Evolutionary conservation across 2,329 filamentous ascomycete genomes (phyloP), one percentile per base, ranked within the genome.

Genomic region (Xylaria sp.): DNA sequence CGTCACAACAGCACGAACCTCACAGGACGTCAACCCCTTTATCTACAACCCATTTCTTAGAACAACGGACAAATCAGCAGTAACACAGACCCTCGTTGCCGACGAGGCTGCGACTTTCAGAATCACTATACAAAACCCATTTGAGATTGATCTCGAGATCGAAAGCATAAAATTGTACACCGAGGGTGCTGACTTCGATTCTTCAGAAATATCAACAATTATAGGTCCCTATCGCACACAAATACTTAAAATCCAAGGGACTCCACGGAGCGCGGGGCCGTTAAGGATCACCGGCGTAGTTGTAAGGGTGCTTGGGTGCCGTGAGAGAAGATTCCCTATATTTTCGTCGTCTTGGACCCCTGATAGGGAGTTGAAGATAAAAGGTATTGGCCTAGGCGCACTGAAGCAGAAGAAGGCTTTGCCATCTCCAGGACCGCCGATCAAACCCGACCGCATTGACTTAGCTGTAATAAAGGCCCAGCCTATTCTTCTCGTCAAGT

Each of bases 1-100:
- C 9, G 83, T 82, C 3, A 81, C 82, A 0, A 82, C 83, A 1
- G 83, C 81, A 36, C 82, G 86, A 54, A 83, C 85, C 15, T 89
- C 87, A 3, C 87, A 89, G 72, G 87, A 89, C 67, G 85, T 89
- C 5, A 93, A 96, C 69, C 96, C 96, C 0, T 97, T 99, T 74
- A 92, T 99, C 66, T 97, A 98, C 78, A 97, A 97, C 76, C 93
- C 96, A 0, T 98, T 97, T 76, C 81, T 94, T 23, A 93, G 94
- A 79, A 86, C 86, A 62, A 81, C 85, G 0, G 86, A 88, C 49
- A 85, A 90, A 60, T 85, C 86, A 28, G 83, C 85, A 1, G 83
- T 87, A 13, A 89, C 94, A 67, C 86, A 86, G 66, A 87, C 93
- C 0, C 83, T 97, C 36, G 92, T 98, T 23, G 90, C 93, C 4